Percentiles rank a stretch among this genome's conserved stretches.
phyloP scores from a whole-genome alignment of 2,329 filamentous ascomycete genomes.

The Aureobasidium sp. region DNA sequence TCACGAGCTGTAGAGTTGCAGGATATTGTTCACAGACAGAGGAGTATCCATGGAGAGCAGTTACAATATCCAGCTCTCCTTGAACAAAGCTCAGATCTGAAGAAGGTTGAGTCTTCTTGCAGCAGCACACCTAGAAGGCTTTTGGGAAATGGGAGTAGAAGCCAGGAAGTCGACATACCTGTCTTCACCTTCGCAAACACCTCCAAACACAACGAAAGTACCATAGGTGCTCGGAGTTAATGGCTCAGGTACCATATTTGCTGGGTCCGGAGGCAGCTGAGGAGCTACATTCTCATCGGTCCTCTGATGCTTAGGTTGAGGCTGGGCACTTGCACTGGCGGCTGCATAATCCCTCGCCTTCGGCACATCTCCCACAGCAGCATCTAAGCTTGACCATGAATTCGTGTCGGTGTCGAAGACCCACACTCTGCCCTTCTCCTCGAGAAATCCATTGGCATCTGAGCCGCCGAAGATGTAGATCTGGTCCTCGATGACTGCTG shows the following conservation, averaged over 20 bases:
- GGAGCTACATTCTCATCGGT: conserved; percentile 26
- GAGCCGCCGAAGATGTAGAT: conserved; percentile 41
- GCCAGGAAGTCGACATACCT: conserved; percentile 14
- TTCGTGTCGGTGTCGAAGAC: conserved; percentile 36
- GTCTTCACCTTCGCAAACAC: conserved; percentile 26
- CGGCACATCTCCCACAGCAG: conserved; percentile 24
- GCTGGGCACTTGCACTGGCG: conserved; percentile 33
- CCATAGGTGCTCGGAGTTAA: conserved; percentile 37
- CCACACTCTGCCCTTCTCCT: conserved; percentile 37
- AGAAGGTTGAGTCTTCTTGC: neutral
- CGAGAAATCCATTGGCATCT: conserved; percentile 20
- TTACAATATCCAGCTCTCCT: neutral
- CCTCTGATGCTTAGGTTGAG: conserved; percentile 27
- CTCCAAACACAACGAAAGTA: conserved; percentile 47
- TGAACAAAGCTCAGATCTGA: neutral
- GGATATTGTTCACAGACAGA: neutral
- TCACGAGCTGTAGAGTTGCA: neutral
- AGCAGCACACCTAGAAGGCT: neutral
- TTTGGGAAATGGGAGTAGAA: neutral
- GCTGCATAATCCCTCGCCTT: conserved; percentile 30
- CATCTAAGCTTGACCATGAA: conserved; percentile 36
- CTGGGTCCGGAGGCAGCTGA: conserved; percentile 36
- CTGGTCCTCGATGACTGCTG: conserved; percentile 36
- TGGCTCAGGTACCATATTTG: conserved; percentile 35
- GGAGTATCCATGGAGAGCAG: neutral